Base-by-base conservation (phyloP, 2,329 filamentous ascomycete genomes). In the Verticillium zaregamsianum region DNA sequence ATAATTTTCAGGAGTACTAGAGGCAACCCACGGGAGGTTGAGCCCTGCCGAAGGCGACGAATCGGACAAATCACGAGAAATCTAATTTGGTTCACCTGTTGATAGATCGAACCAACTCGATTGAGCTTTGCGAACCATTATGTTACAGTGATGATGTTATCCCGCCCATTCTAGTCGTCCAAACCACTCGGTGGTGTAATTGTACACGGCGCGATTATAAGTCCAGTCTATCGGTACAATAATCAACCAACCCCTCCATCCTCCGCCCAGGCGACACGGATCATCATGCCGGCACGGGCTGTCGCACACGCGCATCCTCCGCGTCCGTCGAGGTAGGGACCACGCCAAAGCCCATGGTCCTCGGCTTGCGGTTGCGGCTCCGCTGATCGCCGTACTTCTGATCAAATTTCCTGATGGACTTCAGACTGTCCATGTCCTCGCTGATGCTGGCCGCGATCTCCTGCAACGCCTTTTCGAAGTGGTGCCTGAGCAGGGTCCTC, bases 361-460 rank as follows among this genome's bases (percentile, higher is more conserved):
- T 78, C 59, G 74, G 75, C 69, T 77, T 86, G 61, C 74, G 75
- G 69, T 77, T 86, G 71, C 86, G 84, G 67, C 85, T 84, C 70
- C 86, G 89, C 39, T 89, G 85, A 72, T 97, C 93, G 31, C 95
- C 94, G 73, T 93, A 99, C 73, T 94, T 90, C 77, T 97, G 92
- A 72, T 99, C 95, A 71, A 98, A 99, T 76, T 96, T 96, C 68
- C 92, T 86, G 69, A 99, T 97, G 14, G 91, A 91, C 66, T 87
- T 86, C 65, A 99, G 79, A 35, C 87, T 92, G 57, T 86, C 82
- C 94, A 97, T 98, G 70, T 99, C 93, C 74, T 97, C 94, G 68
- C 87, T 93, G 67, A 97, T 93, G 69, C 91, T 96, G 0, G 95
- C 93, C 61, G 90, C 91, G 67, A 99, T 97, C 75, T 98, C 93